Percentiles rank a stretch among this genome's conserved stretches.
Conservation (phyloP, 768 basidiomycete genomes). For the Amanita inopinata region DNA sequence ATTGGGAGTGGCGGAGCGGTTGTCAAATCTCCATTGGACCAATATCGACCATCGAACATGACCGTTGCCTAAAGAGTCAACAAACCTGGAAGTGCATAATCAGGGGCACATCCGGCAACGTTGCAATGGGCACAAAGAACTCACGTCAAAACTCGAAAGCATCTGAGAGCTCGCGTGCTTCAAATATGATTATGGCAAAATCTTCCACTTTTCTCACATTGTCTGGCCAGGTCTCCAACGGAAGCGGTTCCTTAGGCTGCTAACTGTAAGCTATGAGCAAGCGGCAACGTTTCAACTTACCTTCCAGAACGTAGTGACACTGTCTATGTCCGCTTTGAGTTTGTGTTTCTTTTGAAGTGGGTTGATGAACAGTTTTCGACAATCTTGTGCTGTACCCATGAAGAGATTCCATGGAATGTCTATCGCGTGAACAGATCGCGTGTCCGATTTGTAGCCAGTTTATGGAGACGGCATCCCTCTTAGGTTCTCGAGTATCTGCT, state of each 20-base stretch:
- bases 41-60: slow-evolving; percentile 13
- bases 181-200: neutral
- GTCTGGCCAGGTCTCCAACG: neutral
- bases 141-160: no score
- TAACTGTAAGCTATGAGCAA: neutral
- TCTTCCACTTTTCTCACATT: neutral
- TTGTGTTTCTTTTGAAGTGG: neutral
- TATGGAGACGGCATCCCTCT: neutral
- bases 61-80: no score
- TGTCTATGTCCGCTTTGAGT: neutral
- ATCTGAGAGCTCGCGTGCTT: neutral
- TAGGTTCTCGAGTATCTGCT: no score
- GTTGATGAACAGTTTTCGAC: neutral
- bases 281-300: neutral
- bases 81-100: no score
- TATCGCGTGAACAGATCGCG: neutral
- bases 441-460: slow-evolving; percentile 1
- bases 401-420: neutral
- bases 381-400: neutral
- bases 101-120: no score
- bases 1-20: slow-evolving; percentile 18
- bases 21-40: neutral
- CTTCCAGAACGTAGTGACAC: neutral
- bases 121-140: no score
- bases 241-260: neutral